Conservation (phyloP, 805 yeast genomes). For the Ogataea pilisensis region DNA sequence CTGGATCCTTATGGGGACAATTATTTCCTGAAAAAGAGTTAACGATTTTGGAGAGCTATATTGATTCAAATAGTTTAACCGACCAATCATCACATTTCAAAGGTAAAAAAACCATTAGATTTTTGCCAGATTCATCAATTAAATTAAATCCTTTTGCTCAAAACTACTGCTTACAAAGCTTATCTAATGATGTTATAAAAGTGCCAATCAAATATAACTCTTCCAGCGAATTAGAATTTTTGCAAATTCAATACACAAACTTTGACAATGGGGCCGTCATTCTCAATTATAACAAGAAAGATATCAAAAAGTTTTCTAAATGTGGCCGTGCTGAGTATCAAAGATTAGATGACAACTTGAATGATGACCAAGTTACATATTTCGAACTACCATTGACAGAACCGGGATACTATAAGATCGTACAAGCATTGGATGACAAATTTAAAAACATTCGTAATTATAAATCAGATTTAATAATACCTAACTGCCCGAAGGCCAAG, state of each 20-base stretch:
- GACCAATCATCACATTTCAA: conserved; percentile 64
- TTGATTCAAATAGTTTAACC: conserved; percentile 32
- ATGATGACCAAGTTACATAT: conserved; percentile 46
- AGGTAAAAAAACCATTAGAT: conserved; percentile 83
- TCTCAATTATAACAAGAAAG: conserved; percentile 53
- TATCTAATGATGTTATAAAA: conserved; percentile 30
- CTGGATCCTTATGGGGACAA: conserved; percentile 14
- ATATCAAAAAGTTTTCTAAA: conserved; percentile 39
- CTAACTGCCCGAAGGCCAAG: conserved; percentile 73
- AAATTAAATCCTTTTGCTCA: conserved; percentile 70
- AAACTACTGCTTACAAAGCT: conserved; percentile 54
- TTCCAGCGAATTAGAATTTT: conserved; percentile 60
- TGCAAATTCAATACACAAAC: conserved; percentile 61
- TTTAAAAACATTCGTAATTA: conserved; percentile 54
- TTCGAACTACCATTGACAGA: conserved; percentile 58
- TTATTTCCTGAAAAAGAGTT: conserved; percentile 29
- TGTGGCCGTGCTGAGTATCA: conserved; percentile 24
- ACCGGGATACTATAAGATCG: conserved; percentile 77
- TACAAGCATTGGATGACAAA: conserved; percentile 56
- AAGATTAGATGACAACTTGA: conserved; percentile 14
- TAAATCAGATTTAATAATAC: conserved; percentile 59
- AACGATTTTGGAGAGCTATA: conserved; percentile 29
- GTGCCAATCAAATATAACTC: conserved; percentile 82
- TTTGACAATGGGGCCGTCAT: conserved; percentile 45
- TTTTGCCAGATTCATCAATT: conserved; percentile 89